Conservation (phyloP, 1,284 basidiomycete genomes). For the Naganishia sp. region DNA sequence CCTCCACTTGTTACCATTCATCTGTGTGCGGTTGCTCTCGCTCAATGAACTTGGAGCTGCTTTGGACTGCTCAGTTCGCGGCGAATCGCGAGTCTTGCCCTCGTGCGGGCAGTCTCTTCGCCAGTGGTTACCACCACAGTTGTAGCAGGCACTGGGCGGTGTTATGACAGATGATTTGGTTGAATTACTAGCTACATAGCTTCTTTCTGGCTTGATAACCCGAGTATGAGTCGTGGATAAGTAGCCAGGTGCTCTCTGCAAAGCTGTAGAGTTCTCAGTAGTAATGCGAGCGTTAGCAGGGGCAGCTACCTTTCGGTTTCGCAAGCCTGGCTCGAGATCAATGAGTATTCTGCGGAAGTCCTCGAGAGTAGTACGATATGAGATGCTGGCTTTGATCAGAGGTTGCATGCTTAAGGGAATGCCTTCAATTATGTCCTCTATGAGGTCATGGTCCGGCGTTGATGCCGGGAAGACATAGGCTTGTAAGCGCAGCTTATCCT, state of each 20-base stretch:
- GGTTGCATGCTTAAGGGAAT: conserved; percentile 27
- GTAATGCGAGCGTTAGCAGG: too few species aligned
- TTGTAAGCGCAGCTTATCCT: conserved; percentile 24
- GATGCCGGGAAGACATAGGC: conserved; percentile 23
- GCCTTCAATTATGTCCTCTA: conserved; percentile 31
- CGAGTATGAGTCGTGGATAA: not conserved
- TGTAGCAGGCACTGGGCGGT: not conserved
- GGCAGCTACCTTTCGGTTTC: not conserved
- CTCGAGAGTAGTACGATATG: conserved; percentile 10
- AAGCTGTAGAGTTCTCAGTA: too few species aligned
- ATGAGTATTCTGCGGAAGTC: conserved; percentile 29
- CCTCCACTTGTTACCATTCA: conserved; percentile 22
- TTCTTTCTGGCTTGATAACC: not conserved
- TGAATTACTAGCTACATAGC: not conserved
- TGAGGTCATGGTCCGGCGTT: conserved; percentile 9
- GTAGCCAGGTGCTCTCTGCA: too few species aligned
- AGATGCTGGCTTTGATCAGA: conserved; percentile 25
- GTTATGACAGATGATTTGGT: not conserved
- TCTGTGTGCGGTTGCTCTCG: conserved; percentile 13
- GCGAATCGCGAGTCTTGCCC: conserved; percentile 8
- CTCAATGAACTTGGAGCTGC: not conserved
- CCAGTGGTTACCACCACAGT: conserved; percentile 23
- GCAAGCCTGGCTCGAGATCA: conserved; percentile 28
- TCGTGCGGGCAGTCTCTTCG: conserved; percentile 7
- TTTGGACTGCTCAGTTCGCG: not conserved